A percentile compares a stretch with the other conserved stretches of the same genome.
These are phyloP conservation scores for Lepidium didymum DNA, from an alignment of 345 rosid species.

Conservation along the genomic window DNA sequence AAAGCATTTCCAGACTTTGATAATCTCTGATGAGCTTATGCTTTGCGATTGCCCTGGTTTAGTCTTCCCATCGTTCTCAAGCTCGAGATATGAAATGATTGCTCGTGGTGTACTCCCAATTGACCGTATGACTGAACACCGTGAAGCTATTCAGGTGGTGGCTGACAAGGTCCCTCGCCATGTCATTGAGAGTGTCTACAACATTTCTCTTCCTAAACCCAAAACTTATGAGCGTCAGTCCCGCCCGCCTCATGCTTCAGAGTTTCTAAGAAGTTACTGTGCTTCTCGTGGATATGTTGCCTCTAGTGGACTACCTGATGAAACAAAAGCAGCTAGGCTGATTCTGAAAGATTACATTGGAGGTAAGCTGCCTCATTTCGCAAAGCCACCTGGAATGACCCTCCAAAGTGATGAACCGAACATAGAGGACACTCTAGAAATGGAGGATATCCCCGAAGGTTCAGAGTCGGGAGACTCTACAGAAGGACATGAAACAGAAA, in stretches of 20 bases:
- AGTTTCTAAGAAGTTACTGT: constrained; percentile 65
- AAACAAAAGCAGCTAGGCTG: constrained; percentile 80
- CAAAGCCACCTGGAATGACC: constrained; percentile 63
- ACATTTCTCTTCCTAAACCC: constrained; percentile 72
- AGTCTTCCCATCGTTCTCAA: constrained; percentile 91
- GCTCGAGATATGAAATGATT: constrained; percentile 90
- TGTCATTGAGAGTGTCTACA: constrained; percentile 65
- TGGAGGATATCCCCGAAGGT: constrained; percentile 21
- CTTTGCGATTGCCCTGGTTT: constrained; percentile 94
- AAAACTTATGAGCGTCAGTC: constrained; percentile 83
- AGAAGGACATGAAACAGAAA: constrained; percentile 13
- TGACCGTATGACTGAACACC: constrained; percentile 86
- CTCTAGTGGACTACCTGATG: constrained; percentile 95
- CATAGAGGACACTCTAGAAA: constrained; percentile 25
- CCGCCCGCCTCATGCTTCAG: constrained; percentile 78
- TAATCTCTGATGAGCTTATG: constrained; percentile 71
- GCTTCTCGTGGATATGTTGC: constrained; percentile 91
- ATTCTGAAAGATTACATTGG: constrained; percentile 82
- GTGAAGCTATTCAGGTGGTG: constrained; percentile 83
- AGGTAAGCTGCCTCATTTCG: constrained; percentile 75
- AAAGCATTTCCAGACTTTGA: constrained; percentile 91
- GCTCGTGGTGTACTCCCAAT: constrained; percentile 93
- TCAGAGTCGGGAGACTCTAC: constrained; percentile 36
- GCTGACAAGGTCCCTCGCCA: constrained; percentile 74
- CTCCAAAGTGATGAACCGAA: constrained; percentile 22